Conservation (phyloP, 148 eudicot species). For the Chenopodium quinoa region DNA sequence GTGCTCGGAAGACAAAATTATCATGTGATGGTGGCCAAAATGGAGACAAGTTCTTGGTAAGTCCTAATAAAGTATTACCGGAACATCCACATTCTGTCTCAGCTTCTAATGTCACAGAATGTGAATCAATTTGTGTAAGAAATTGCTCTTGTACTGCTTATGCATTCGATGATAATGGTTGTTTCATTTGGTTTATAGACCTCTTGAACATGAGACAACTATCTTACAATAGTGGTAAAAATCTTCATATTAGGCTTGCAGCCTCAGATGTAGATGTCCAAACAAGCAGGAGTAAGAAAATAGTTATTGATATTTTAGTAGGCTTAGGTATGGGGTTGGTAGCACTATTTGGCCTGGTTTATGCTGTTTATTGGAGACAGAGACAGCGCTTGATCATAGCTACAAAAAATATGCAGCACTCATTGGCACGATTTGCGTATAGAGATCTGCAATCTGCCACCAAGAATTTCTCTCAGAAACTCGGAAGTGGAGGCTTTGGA, state of each 20-base stretch:
- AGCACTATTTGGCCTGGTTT: conserved; percentile 2
- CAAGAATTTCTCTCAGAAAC: conserved; percentile 47
- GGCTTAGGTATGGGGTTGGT: conserved; percentile 18
- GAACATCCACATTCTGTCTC: conserved; percentile 24
- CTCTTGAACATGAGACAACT: conserved; percentile 42
- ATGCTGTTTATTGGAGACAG: conserved; percentile 15
- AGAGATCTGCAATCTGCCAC: conserved; percentile 49
- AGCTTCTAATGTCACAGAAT: conserved; percentile 26
- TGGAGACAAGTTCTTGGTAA: conserved; percentile 29
- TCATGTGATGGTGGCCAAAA: conserved; percentile 31
- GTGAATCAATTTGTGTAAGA: conserved; percentile 37
- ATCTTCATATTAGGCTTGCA: conserved; percentile 36
- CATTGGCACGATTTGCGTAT: conserved; percentile 42
- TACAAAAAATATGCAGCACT: conserved; percentile 33
- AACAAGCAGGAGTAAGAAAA: conserved; percentile 18
- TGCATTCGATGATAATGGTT: conserved; percentile 34
- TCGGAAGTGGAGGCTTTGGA: conserved; percentile 64
- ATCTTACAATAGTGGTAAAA: conserved; percentile 32
- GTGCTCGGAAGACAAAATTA: conserved; percentile 29
- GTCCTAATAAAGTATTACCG: conserved; percentile 32
- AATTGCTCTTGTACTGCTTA: conserved; percentile 54
- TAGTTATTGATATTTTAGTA: conserved; percentile 22
- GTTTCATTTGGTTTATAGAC: conserved; percentile 41
- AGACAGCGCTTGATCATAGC: conserved; percentile 17
- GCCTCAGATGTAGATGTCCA: conserved; percentile 33